Conservation (phyloP, 495 filamentous ascomycete genomes). For the Lasiosphaeriaceae sp. region DNA sequence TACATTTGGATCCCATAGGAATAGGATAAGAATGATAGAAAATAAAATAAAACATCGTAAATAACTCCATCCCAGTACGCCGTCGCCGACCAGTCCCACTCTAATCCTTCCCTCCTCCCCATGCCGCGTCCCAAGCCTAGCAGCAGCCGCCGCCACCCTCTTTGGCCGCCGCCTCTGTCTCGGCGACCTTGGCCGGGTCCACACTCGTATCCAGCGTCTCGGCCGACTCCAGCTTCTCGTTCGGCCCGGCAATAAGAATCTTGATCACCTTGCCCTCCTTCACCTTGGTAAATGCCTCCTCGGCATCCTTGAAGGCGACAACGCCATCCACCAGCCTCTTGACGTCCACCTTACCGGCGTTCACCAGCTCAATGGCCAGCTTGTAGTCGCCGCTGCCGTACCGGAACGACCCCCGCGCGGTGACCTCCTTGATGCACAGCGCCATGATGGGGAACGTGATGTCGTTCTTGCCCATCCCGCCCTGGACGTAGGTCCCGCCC, state of each 20-base stretch:
- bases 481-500: conserved; percentile 83
- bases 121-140: not conserved
- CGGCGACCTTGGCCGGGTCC: conserved; percentile 15
- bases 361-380: conserved; percentile 68
- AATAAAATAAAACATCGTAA: too few species aligned
- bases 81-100: not conserved
- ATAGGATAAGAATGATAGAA: too few species aligned
- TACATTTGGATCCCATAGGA: too few species aligned
- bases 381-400: conserved; percentile 80
- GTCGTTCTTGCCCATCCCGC: conserved; percentile 72
- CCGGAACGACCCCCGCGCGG: conserved; percentile 73
- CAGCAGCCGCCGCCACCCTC: conserved; percentile 19
- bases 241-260: conserved; percentile 71
- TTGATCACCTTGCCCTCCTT: conserved; percentile 79
- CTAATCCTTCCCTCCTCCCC: not conserved
- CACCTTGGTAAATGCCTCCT: conserved; percentile 73
- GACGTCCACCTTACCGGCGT: conserved; percentile 60
- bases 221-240: conserved; percentile 40
- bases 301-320: conserved; percentile 68
- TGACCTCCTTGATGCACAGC: conserved; percentile 77
- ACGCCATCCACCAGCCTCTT: conserved; percentile 66
- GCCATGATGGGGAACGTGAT: conserved; percentile 80
- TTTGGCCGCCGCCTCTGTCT: conserved; percentile 1
- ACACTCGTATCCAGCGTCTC: conserved; percentile 17
- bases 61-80: too few species aligned